Conservation (phyloP, 1,284 basidiomycete species). For the Salmacisia buchloeana region DNA sequence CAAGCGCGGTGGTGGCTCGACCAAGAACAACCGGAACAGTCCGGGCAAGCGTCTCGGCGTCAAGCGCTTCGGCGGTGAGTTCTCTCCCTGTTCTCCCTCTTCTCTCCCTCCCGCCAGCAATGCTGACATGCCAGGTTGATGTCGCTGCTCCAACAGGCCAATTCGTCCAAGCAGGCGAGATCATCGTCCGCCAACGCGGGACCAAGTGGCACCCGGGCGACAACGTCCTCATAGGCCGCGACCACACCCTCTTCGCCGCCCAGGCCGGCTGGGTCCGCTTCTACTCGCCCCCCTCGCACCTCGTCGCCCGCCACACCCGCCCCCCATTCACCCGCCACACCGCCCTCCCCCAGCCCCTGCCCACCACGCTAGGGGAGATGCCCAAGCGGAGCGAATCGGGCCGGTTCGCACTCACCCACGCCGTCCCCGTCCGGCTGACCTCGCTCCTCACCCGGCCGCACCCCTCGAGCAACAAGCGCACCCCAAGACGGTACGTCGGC, state of each 20-base stretch:
- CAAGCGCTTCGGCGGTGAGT: slow-evolving; percentile 40
- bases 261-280: slow-evolving; percentile 46
- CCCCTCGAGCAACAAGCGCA: slow-evolving; percentile 30
- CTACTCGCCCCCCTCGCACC: slow-evolving; percentile 27
- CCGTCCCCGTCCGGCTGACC: slow-evolving; percentile 13
- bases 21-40: slow-evolving; percentile 50
- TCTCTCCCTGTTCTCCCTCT: not conserved
- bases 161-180: slow-evolving; percentile 41
- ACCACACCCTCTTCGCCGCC: slow-evolving; percentile 48
- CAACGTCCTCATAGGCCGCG: slow-evolving; percentile 44
- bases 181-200: slow-evolving; percentile 47
- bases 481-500: slow-evolving; percentile 42
- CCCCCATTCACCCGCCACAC: slow-evolving; percentile 18
- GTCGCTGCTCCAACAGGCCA: slow-evolving; percentile 21
- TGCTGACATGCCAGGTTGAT: not conserved
- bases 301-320: slow-evolving; percentile 14
- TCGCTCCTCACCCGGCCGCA: slow-evolving; percentile 26
- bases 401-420: slow-evolving; percentile 1
- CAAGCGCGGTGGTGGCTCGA: slow-evolving; percentile 47
- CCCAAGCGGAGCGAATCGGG: not conserved
- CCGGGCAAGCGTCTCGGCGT: slow-evolving; percentile 47
- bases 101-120: not conserved
- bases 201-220: slow-evolving; percentile 48
- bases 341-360: slow-evolving; percentile 8
- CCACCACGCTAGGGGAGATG: not conserved